Evolutionary conservation across 176 grass and related monocot species (phyloP).

Genomic region (Ensete ventricosum): DNA sequence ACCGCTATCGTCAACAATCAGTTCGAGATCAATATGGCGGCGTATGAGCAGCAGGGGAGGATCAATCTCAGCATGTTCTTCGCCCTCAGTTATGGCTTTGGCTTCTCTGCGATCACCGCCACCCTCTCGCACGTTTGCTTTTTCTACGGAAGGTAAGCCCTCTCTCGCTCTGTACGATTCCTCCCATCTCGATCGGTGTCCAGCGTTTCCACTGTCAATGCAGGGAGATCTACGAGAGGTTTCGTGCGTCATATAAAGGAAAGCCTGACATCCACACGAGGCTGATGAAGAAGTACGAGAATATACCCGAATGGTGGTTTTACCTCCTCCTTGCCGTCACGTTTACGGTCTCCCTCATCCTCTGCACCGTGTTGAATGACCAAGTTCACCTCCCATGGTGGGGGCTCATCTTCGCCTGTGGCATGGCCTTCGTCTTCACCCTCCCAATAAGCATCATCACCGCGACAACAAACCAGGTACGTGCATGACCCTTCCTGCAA

Average conservation of each 20-base stretch:
- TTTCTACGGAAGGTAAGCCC: conserved; percentile 66
- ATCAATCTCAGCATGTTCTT: conserved; percentile 80
- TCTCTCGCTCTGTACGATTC: not conserved
- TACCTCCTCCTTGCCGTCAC: conserved; percentile 28
- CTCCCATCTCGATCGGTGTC: not conserved
- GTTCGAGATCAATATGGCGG: conserved; percentile 55
- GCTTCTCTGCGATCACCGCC: conserved; percentile 70
- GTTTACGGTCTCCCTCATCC: conserved; percentile 29
- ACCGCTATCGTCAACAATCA: conserved; percentile 57
- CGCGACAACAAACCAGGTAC: conserved; percentile 81
- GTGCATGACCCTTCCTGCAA: not conserved
- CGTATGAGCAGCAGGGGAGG: conserved; percentile 49
- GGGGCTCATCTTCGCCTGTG: conserved; percentile 67
- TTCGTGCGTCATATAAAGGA: conserved; percentile 39
- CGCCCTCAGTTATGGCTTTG: conserved; percentile 58
- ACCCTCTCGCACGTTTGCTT: conserved; percentile 55
- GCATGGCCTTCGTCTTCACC: conserved; percentile 64
- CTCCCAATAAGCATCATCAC: conserved; percentile 79
- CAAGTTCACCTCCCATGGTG: conserved; percentile 92
- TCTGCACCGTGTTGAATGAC: conserved; percentile 61
- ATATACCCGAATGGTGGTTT: conserved; percentile 95
- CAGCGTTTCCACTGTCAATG: not conserved
- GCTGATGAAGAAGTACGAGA: conserved; percentile 66
- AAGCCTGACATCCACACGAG: conserved; percentile 77
- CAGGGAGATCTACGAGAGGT: conserved; percentile 70